phyloP scores from a whole-genome alignment of 163 green algal species.

The Scenedesmus sp. region DNA sequence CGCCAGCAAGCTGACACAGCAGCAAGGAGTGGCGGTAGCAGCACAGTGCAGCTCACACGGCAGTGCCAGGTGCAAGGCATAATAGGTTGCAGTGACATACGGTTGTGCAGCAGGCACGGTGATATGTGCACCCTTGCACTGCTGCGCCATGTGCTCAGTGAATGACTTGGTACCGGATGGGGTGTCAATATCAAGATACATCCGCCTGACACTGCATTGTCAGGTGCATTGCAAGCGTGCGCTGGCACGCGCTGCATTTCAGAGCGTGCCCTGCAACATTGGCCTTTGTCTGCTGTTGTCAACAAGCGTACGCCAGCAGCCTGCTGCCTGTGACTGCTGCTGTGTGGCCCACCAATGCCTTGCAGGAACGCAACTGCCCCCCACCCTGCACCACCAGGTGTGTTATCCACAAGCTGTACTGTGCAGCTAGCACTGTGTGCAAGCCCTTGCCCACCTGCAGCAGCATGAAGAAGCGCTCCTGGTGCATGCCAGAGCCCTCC shows the following conservation, averaged over 20 bases:
- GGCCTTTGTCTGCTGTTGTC: background rate
- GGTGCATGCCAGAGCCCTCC: conserved; percentile 45
- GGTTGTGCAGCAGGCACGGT: no score
- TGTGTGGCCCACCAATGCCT: background rate
- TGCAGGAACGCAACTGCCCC: background rate
- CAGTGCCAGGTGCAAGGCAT: background rate
- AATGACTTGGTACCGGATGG: no score
- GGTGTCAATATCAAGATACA: no score
- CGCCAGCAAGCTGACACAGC: conserved; percentile 67
- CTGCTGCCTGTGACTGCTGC: background rate
- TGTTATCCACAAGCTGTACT: background rate
- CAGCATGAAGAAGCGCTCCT: conserved; percentile 74
- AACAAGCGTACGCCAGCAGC: background rate
- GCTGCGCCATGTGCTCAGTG: no score
- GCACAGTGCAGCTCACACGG: background rate
- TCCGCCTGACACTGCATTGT: no score
- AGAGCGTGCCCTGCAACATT: background rate
- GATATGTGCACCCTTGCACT: no score
- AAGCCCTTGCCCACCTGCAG: conserved; percentile 64
- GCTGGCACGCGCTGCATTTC: background rate
- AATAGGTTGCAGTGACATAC: no score
- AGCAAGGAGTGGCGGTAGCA: background rate
- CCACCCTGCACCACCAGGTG: no score
- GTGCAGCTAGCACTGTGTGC: background rate
- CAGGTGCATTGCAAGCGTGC: no score